Evolutionary conservation across 1,284 basidiomycete genomes (phyloP).

Genomic region (Coniferiporia sulphurascens): DNA sequence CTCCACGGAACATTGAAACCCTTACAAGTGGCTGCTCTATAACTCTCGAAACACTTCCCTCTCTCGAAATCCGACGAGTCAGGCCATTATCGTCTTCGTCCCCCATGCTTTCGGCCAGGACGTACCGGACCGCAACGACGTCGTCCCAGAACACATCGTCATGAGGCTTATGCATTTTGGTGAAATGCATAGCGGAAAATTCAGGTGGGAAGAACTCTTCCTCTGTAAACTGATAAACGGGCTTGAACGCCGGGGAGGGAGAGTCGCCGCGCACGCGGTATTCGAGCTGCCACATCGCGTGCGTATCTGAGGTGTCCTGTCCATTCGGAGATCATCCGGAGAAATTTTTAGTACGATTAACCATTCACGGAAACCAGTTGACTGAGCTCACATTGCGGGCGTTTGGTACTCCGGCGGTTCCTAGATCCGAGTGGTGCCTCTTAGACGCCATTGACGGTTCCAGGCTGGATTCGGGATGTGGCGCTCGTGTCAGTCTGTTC

Average conservation of each 20-base stretch:
- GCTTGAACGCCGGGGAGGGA: neutral
- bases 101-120: neutral
- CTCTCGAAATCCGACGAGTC: neutral
- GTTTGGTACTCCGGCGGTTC: too few species aligned
- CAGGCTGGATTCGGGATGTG: neutral
- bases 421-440: neutral
- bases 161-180: constrained; percentile 9
- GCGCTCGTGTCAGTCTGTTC: constrained; percentile 1
- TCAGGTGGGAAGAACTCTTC: constrained; percentile 2
- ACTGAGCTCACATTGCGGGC: too few species aligned
- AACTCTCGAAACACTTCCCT: neutral
- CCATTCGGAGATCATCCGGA: neutral
- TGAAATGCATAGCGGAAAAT: constrained; percentile 2
- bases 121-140: neutral
- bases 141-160: constrained; percentile 13
- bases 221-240: constrained; percentile 9
- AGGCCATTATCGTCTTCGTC: too few species aligned
- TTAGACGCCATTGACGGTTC: neutral
- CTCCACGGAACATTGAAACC: constrained; percentile 3
- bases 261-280: neutral
- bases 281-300: constrained; percentile 12
- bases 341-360: too few species aligned
- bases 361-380: too few species aligned
- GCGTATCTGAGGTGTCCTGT: neutral
- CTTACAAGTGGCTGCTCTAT: constrained; percentile 1